Evolutionary conservation across 768 basidiomycete genomes (phyloP).

Genomic region (Thelephora aurantiotincta): DNA sequence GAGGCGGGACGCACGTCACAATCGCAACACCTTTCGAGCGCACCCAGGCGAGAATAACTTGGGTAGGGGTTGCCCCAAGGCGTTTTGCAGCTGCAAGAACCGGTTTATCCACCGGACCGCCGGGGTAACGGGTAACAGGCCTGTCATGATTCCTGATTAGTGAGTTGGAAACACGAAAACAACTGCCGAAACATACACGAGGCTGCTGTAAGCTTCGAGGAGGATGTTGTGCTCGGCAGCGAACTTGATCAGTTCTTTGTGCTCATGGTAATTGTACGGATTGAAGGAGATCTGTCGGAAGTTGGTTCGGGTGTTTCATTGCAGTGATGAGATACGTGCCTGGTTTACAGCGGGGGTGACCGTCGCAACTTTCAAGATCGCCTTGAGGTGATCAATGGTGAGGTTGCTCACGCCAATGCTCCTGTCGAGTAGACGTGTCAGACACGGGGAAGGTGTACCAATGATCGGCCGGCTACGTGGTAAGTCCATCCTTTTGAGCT

Average conservation of each 20-base stretch:
- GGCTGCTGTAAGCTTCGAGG: constrained; percentile 51
- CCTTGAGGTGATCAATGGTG: constrained; percentile 33
- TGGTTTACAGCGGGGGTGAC: constrained; percentile 62
- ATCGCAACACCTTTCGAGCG: constrained; percentile 51
- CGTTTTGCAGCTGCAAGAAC: constrained; percentile 37
- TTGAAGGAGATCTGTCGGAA: constrained; percentile 43
- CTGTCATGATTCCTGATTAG: constrained; percentile 15
- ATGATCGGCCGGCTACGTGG: constrained; percentile 16
- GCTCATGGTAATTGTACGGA: constrained; percentile 55
- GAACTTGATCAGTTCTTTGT: constrained; percentile 39
- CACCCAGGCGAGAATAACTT: constrained; percentile 60
- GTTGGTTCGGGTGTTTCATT: neutral
- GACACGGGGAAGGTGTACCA: neutral
- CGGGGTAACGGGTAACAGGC: constrained; percentile 43
- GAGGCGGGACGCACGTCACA: constrained; percentile 31
- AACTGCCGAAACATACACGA: constrained; percentile 27
- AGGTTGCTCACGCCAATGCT: constrained; percentile 70
- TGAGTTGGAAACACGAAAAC: neutral
- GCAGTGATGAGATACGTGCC: constrained; percentile 18
- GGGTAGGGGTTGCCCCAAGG: constrained; percentile 41
- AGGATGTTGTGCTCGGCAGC: constrained; percentile 43
- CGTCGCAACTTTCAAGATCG: constrained; percentile 32
- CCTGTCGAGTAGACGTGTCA: constrained; percentile 20
- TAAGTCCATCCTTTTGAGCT: constrained; percentile 27
- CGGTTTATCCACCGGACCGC: constrained; percentile 49